phyloP scores from a whole-genome alignment of 371 early-diverging fungal genomes.

The Apophysomyces trapeziformis region DNA sequence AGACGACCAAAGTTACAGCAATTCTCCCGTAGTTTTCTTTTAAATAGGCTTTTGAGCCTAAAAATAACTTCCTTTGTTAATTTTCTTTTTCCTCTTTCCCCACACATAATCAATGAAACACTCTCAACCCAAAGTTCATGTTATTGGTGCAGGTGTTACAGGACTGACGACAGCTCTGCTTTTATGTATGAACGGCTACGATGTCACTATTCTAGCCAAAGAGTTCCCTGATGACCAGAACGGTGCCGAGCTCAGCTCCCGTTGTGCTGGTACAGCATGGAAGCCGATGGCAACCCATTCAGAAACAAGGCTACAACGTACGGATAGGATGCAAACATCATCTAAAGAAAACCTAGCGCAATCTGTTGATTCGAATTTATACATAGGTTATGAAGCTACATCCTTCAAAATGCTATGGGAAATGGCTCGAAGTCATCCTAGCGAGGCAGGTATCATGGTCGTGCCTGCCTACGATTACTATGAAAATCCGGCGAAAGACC shows the following conservation, averaged over 20 bases:
- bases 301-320: conserved; percentile 49
- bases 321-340: background rate
- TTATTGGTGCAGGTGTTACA: conserved; percentile 75
- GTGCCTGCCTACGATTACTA: conserved; percentile 42
- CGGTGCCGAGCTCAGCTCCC: conserved; percentile 60
- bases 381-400: conserved; percentile 31
- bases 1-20: background rate
- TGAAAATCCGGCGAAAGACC: conserved; percentile 36
- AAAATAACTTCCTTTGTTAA: background rate
- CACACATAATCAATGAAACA: background rate
- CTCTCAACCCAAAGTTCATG: conserved; percentile 34
- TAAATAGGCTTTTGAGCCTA: conserved; percentile 1
- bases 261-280: conserved; percentile 79
- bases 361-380: background rate
- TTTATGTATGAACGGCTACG: conserved; percentile 53
- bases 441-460: conserved; percentile 38
- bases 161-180: conserved; percentile 67
- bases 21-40: background rate
- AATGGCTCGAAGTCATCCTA: conserved; percentile 29
- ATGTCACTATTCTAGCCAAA: conserved; percentile 63
- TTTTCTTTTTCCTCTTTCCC: background rate
- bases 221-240: conserved; percentile 56
- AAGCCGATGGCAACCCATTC: conserved; percentile 57
- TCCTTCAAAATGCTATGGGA: conserved; percentile 39
- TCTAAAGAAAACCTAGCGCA: too few species aligned